Base-by-base conservation (phyloP, 139 green algal genomes). In the Pleodorina starrii region DNA sequence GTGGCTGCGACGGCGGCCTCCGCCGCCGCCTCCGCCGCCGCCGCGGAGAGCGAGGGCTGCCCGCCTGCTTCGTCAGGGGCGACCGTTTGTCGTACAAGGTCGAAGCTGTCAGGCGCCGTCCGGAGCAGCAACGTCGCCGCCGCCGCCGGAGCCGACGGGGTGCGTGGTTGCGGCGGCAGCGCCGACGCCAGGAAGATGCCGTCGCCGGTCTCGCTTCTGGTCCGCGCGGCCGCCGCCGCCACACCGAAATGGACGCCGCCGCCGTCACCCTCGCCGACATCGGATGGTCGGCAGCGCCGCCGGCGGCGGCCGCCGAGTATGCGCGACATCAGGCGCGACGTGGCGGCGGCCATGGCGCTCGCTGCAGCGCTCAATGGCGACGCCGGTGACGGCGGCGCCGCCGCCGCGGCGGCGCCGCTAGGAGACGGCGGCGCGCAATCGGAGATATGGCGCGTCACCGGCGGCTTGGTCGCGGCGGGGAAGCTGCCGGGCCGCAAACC, bases 401-500 rank as follows among this genome's bases (percentile, higher is more conserved):
- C 57, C 14, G 14, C 25, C 27, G 57, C 23, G 43, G 23, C 16
- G 25, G 17, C 5, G 35, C 2, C 36, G 36, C 40, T 5, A 66
- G 42, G 32, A 27, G 38, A 19, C 72, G 23, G 32, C 40, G 42
- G 9, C 19, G 43, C 42, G 72, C 72, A 36, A 36, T 35, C 42
- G 17, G 72, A 57, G 16, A 80, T 35, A 40, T 59, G 74, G 44
- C 29, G 44, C 25, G 80, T 75, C 0, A 75, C 29, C 4, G 1
- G 29, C 36, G 81, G 81, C 63, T 78, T 87, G 4, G 32, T n/a
- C 2, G 79, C 79, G 40, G 81, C 36, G 0, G 81, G 81, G 81
- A 78, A 87, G 40, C 81, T 87, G 19, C 35, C 35, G 12, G 81
- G 81, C 17, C 81, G 60, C 42, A 14, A 74, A 7, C 63, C 81